Evolutionary conservation across 371 early-diverging fungal species (phyloP).

Genomic region (Circinella minor): DNA sequence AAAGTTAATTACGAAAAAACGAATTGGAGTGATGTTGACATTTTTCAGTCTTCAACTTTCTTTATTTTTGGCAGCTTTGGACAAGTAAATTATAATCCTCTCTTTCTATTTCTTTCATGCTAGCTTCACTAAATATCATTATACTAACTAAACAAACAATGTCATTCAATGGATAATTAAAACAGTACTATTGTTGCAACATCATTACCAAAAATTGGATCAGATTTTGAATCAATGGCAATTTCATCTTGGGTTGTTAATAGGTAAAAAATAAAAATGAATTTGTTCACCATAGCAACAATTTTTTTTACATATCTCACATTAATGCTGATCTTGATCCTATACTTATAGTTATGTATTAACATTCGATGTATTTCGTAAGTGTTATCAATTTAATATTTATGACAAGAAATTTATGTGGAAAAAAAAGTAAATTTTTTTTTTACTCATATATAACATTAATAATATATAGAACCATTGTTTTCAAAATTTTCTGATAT

Average conservation of each 20-base stretch:
- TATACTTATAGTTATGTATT: slow-evolving; percentile 14
- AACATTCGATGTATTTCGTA: slow-evolving; percentile 54
- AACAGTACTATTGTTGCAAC: slow-evolving; percentile 75
- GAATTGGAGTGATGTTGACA: slow-evolving; percentile 22
- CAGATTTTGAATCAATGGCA: slow-evolving; percentile 68
- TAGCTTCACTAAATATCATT: too few relatives aligned
- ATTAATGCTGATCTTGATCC: slow-evolving; percentile 55
- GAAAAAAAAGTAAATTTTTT: not conserved
- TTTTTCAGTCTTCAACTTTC: slow-evolving; percentile 61
- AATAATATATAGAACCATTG: slow-evolving; percentile 39
- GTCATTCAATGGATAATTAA: too few relatives aligned
- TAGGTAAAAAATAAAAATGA: slow-evolving; percentile 13
- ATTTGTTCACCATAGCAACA: too few relatives aligned
- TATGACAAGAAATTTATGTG: not conserved
- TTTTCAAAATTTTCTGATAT: slow-evolving; percentile 74
- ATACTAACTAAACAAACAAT: too few relatives aligned
- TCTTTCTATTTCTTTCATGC: too few relatives aligned
- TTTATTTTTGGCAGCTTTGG: slow-evolving; percentile 79
- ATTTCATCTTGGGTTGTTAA: slow-evolving; percentile 73
- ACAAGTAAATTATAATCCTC: slow-evolving; percentile 41
- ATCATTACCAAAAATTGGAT: slow-evolving; percentile 72
- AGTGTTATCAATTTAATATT: slow-evolving; percentile 11
- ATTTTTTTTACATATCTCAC: not conserved
- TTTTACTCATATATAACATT: not conserved
- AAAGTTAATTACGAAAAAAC: slow-evolving; percentile 1